phyloP scores from a whole-genome alignment of 208 protist genomes.

The Strigomonas culicis region DNA sequence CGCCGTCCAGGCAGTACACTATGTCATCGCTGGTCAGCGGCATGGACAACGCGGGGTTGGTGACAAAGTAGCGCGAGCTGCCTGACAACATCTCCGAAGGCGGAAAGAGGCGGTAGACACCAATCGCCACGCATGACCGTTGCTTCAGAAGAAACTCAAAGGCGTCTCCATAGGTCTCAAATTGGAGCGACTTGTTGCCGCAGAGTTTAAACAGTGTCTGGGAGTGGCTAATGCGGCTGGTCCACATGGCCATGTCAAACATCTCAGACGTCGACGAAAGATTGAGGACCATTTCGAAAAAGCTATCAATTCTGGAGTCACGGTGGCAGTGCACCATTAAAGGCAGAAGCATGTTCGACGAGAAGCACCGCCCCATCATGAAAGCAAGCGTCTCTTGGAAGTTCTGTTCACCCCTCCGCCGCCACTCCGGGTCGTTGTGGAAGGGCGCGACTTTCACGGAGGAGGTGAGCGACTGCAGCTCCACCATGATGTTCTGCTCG shows the following conservation, averaged over 20 bases:
- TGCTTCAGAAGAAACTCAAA: conserved; percentile 72
- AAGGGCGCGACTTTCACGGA: conserved; percentile 75
- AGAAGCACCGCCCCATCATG: conserved; percentile 89
- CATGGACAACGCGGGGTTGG: conserved; percentile 71
- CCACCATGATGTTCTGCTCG: conserved; percentile 83
- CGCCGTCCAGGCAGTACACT: conserved; percentile 74
- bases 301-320: conserved; percentile 67
- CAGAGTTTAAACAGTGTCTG: conserved; percentile 78
- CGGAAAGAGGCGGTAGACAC: conserved; percentile 81
- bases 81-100: conserved; percentile 43
- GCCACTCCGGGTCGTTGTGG: conserved; percentile 73
- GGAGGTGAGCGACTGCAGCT: conserved; percentile 81
- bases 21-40: conserved; percentile 78
- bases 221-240: conserved; percentile 25
- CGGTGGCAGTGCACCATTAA: conserved; percentile 78
- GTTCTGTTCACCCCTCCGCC: conserved; percentile 63
- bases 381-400: conserved; percentile 86
- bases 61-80: conserved; percentile 81
- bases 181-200: conserved; percentile 63
- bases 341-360: conserved; percentile 79
- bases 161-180: conserved; percentile 75
- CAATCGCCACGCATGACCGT: conserved; percentile 70
- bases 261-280: conserved; percentile 50
- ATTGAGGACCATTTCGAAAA: conserved; percentile 80
- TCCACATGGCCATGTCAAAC: conserved; percentile 64